Conservation (phyloP, 768 basidiomycete species). For the Leccinellum rugosiceps region DNA sequence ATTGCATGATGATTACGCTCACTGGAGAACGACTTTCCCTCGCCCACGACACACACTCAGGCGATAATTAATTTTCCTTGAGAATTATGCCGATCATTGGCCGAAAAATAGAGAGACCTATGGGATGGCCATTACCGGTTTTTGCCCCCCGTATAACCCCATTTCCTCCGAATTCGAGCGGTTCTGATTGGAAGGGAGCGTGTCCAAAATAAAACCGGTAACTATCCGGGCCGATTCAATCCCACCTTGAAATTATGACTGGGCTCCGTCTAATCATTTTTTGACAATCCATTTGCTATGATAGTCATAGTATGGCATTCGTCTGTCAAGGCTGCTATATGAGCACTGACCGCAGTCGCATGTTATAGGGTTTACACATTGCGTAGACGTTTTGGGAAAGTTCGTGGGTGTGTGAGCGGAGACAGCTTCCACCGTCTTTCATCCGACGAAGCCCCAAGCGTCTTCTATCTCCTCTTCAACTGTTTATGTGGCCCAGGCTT, state of each 20-base stretch:
- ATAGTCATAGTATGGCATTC: no score
- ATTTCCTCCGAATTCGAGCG: no score
- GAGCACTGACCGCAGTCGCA: neutral
- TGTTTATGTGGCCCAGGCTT: constrained; percentile 9
- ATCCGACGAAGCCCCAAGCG: neutral
- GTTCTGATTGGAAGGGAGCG: no score
- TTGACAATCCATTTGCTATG: no score
- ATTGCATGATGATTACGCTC: neutral
- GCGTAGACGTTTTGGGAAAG: neutral
- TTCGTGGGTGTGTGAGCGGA: neutral
- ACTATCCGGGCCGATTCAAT: neutral
- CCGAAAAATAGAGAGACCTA: no score
- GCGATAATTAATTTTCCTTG: no score
- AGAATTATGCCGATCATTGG: no score
- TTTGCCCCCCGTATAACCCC: no score
- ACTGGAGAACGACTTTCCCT: neutral
- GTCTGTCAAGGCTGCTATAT: no score
- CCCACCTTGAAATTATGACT: no score
- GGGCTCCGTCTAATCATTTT: no score
- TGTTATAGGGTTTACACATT: neutral
- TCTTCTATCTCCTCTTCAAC: neutral
- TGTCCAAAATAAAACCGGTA: neutral
- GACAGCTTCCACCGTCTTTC: neutral
- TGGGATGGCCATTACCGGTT: no score
- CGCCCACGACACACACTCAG: neutral